Base-by-base conservation (phyloP, 2,329 filamentous ascomycete genomes). In the Alternaria brassicicola region DNA sequence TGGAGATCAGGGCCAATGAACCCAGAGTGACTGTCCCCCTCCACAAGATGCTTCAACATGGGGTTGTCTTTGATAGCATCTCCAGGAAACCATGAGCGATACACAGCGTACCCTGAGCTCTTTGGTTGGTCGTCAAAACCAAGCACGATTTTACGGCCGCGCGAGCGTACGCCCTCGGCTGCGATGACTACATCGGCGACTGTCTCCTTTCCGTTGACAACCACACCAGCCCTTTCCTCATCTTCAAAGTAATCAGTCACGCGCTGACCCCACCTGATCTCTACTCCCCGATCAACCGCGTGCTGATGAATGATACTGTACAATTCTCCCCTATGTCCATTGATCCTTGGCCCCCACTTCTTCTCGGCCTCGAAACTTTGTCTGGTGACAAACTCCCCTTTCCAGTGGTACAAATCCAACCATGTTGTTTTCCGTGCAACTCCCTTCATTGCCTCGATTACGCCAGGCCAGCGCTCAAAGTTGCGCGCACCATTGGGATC, bases 261-360 rank as follows among this genome's bases (percentile, higher is more conserved):
- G 23, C 75, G 76, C 36, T 82, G 76, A 3, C 81, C 81, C 6
- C 86, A 76, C 57, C 83, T 78, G 21, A 88, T 84, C 0, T 85
- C 82, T 45, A 88, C 83, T 0, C 78, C 78, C 2, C 86, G 73
- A 33, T 84, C 78, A 26, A 75, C 77, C 2, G 84, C 85, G 65
- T 87, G 82, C 39, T 84, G 79, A 61, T 85, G 86, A 6, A 88
- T 80, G 5, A 87, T 81, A 38, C 80, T 74, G 63, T 88, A 85
- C 57, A 88, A 76, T 72, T 88, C 86, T 8, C 85, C 86, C 15
- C 86, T 74, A 68, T 88, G 86, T 0, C 86, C 86, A 59, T 88
- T 87, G 62, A 87, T 83, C 21, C 84, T 81, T 2, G 85, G 85
- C 7, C 84, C 82, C 70, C 69, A 74, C 13, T 46, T 41, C 51